These are phyloP conservation scores for Termitomyces sp. DNA, from an alignment of 768 basidiomycete species.

Conservation along the genomic window DNA sequence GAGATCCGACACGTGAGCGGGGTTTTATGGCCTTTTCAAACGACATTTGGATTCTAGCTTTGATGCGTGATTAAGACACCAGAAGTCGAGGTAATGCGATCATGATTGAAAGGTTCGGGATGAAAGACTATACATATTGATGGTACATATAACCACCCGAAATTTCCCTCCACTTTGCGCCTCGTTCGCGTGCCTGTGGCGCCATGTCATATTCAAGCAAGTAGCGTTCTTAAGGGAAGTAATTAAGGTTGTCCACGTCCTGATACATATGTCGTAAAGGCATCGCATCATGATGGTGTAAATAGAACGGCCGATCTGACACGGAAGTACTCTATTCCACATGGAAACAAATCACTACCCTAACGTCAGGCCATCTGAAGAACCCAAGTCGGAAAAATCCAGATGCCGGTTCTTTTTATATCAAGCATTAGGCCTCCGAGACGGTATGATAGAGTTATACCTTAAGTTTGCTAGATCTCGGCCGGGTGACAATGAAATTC, in stretches of 20 bases:
- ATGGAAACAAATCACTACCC: background rate
- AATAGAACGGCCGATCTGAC: constrained; percentile 20
- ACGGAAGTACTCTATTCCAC: background rate
- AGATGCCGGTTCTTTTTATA: too few species aligned
- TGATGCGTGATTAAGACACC: background rate
- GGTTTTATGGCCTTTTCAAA: background rate
- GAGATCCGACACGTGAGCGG: background rate
- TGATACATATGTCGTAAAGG: constrained; percentile 14
- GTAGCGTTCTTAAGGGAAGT: background rate
- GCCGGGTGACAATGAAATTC: too few species aligned
- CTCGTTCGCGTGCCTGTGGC: background rate
- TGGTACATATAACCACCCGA: constrained; percentile 1
- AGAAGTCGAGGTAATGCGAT: background rate
- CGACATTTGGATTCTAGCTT: background rate
- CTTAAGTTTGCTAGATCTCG: too few species aligned
- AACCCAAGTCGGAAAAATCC: too few species aligned
- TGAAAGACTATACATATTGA: background rate
- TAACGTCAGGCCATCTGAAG: too few species aligned
- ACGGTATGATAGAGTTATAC: too few species aligned
- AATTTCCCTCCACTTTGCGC: constrained; percentile 2
- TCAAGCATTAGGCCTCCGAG: too few species aligned
- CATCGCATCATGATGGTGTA: constrained; percentile 20
- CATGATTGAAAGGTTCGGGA: too few species aligned
- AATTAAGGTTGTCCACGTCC: constrained; percentile 4
- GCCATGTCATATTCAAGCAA: constrained; percentile 4